Evolutionary conservation across 805 yeast species (phyloP).

Genomic region (Ogataea methylovora): DNA sequence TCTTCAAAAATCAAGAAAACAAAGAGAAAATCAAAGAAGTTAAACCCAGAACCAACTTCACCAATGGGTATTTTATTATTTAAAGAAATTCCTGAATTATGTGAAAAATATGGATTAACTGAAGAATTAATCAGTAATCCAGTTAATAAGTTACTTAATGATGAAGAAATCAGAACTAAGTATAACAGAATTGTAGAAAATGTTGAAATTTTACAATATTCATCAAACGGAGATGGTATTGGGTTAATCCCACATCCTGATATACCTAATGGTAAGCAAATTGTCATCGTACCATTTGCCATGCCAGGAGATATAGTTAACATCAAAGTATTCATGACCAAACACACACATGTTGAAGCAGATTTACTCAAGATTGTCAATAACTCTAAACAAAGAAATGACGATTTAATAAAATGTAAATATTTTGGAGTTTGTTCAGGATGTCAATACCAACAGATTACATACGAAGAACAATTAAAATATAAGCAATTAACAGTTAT

Average conservation of each 20-base stretch:
- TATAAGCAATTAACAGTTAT: slow-evolving; percentile 68
- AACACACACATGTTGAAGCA: slow-evolving; percentile 64
- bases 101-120: slow-evolving; percentile 33
- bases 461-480: slow-evolving; percentile 63
- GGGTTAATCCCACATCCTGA: slow-evolving; percentile 62
- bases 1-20: too few species aligned
- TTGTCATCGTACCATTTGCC: slow-evolving; percentile 79
- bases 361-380: slow-evolving; percentile 47
- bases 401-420: slow-evolving; percentile 58
- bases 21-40: slow-evolving; percentile 47
- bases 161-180: slow-evolving; percentile 33
- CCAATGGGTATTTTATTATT: slow-evolving; percentile 69
- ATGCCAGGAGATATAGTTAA: slow-evolving; percentile 77
- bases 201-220: slow-evolving; percentile 49
- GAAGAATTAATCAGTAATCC: slow-evolving; percentile 53
- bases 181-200: slow-evolving; percentile 54
- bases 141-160: slow-evolving; percentile 56
- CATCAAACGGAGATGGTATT: slow-evolving; percentile 86
- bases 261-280: slow-evolving; percentile 35
- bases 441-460: slow-evolving; percentile 82
- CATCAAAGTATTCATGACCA: slow-evolving; percentile 69
- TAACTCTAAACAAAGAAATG: slow-evolving; percentile 39
- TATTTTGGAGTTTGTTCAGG: slow-evolving; percentile 94
- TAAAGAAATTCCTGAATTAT: slow-evolving; percentile 59
- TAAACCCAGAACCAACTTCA: slow-evolving; percentile 67